These are phyloP conservation scores for Fonsecaea monophora DNA, from an alignment of 2,329 filamentous ascomycete species.

Conservation along the genomic window DNA sequence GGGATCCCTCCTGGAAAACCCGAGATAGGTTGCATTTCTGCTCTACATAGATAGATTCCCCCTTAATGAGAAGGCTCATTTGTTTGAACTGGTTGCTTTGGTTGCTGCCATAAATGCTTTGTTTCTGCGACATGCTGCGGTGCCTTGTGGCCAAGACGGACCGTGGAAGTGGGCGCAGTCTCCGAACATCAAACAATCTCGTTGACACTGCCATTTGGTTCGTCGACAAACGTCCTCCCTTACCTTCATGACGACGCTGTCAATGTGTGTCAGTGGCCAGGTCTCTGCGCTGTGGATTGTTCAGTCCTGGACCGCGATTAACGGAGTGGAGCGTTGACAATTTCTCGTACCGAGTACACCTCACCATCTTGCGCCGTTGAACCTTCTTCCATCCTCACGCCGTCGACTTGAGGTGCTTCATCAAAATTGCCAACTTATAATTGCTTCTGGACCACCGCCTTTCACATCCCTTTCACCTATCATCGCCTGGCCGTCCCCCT, in stretches of 20 bases:
- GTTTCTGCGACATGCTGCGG: background rate
- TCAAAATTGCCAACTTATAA: background rate
- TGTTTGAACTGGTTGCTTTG: background rate
- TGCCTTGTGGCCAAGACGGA: background rate
- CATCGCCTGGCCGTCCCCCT: background rate
- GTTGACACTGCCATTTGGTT: no score
- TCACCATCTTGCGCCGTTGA: background rate
- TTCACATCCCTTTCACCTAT: background rate
- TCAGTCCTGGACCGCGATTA: background rate
- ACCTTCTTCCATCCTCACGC: background rate
- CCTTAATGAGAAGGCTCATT: conserved; percentile 23
- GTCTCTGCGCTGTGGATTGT: background rate
- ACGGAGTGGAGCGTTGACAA: background rate
- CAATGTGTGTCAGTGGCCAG: background rate
- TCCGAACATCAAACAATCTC: no score
- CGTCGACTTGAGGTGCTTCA: background rate
- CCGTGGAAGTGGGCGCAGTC: background rate
- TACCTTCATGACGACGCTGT: background rate
- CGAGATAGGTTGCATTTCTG: conserved; percentile 23
- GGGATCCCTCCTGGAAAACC: conserved; percentile 17
- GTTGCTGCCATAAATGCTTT: background rate
- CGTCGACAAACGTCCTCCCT: background rate
- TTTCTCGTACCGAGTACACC: background rate
- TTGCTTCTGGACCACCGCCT: background rate
- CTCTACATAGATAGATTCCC: conserved; percentile 31